A percentile compares a stretch with the other conserved stretches of the same genome.
phyloP scores from a whole-genome alignment of 1,284 basidiomycete genomes.

The Rhodotorula sp. region DNA sequence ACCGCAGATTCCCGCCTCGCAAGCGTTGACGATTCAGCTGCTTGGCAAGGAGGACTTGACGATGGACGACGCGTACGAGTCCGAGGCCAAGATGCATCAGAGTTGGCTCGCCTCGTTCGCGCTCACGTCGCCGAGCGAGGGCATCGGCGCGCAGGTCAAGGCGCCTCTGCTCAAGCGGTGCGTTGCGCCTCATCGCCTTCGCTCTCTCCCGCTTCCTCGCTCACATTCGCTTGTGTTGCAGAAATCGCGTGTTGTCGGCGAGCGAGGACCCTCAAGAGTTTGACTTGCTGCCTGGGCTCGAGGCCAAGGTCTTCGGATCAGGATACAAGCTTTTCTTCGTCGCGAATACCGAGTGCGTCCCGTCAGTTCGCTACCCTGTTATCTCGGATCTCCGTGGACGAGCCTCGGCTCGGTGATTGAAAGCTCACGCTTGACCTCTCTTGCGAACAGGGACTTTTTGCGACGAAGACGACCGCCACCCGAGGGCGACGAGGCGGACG shows the following conservation, averaged over 20 bases:
- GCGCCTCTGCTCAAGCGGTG: constrained; percentile 65
- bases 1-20: constrained; percentile 64
- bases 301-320: constrained; percentile 31
- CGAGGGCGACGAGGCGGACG: background rate
- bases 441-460: no score
- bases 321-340: constrained; percentile 51
- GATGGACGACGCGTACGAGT: constrained; percentile 78
- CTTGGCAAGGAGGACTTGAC: constrained; percentile 85
- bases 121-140: constrained; percentile 57
- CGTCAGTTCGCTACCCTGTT: no score
- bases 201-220: background rate
- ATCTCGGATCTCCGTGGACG: background rate
- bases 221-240: background rate
- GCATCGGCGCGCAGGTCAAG: constrained; percentile 57
- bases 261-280: constrained; percentile 37
- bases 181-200: background rate
- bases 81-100: constrained; percentile 54
- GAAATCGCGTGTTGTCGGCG: constrained; percentile 27
- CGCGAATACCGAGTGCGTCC: constrained; percentile 47
- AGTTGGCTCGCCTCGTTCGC: constrained; percentile 86
- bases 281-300: constrained; percentile 28
- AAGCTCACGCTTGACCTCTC: no score
- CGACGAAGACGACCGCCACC: no score
- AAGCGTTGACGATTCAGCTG: constrained; percentile 76
- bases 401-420: no score